Conservation (phyloP, 495 filamentous ascomycete species). For the Aspergillus leporis region DNA sequence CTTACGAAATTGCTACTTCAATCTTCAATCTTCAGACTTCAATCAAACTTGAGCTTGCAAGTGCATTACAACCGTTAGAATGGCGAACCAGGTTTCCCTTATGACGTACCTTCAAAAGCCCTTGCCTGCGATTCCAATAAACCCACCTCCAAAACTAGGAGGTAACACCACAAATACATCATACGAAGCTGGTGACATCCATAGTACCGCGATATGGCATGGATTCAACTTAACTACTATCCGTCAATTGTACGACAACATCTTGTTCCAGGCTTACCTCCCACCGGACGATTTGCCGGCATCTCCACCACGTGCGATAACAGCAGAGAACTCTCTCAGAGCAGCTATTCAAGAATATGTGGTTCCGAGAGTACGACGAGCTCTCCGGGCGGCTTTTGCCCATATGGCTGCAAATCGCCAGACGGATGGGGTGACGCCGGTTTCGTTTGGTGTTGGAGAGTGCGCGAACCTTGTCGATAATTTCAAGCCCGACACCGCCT, state of each 20-base stretch:
- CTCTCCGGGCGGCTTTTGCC: not conserved
- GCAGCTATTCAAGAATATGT: not conserved
- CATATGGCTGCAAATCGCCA: not conserved
- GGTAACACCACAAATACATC: not conserved
- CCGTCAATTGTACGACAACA: not conserved
- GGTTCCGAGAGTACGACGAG: not conserved
- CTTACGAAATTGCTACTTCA: no score
- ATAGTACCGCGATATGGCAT: not conserved
- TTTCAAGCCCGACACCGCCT: not conserved
- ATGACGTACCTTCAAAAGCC: not conserved
- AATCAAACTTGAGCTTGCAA: no score
- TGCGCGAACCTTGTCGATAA: not conserved
- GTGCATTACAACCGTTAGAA: no score
- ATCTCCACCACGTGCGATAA: not conserved
- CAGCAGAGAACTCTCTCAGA: not conserved
- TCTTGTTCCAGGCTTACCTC: not conserved
- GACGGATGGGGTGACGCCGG: not conserved
- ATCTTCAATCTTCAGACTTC: no score
- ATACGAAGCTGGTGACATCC: constrained; percentile 1
- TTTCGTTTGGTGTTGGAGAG: constrained; percentile 1
- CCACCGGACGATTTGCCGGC: not conserved
- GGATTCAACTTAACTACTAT: constrained; percentile 1
- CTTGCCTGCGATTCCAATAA: not conserved
- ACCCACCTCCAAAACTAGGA: not conserved
- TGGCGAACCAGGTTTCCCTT: constrained; percentile 3